Evolutionary conservation across 1,139 yeast genomes (phyloP).

Genomic region (Pichia sp.): DNA sequence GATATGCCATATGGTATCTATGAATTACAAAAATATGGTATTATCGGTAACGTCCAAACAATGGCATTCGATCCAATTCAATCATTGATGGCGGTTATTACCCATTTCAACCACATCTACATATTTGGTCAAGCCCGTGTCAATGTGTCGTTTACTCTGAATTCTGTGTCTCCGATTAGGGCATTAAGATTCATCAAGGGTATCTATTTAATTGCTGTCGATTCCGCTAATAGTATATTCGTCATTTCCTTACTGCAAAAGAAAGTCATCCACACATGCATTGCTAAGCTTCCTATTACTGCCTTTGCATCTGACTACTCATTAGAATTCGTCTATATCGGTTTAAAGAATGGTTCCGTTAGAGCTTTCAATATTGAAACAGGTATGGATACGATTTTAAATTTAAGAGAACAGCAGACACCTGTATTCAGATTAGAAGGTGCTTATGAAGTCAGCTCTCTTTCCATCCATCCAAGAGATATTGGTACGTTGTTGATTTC

Average conservation of each 20-base stretch:
- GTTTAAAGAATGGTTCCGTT: conserved; percentile 73
- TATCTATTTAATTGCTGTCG: conserved; percentile 70
- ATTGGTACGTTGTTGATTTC: conserved; percentile 74
- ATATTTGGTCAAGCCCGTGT: conserved; percentile 86
- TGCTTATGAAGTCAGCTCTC: conserved; percentile 58
- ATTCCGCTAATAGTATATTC: conserved; percentile 52
- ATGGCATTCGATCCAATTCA: conserved; percentile 88
- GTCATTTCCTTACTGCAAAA: conserved; percentile 71
- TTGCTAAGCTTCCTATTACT: conserved; percentile 65
- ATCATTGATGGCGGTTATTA: conserved; percentile 78
- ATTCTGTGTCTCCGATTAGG: conserved; percentile 50
- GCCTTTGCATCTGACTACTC: conserved; percentile 80
- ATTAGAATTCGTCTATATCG: conserved; percentile 82
- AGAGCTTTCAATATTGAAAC: conserved; percentile 85
- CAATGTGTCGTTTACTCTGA: conserved; percentile 62
- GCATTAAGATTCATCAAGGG: conserved; percentile 72
- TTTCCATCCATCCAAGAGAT: conserved; percentile 89
- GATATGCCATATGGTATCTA: conserved; percentile 39
- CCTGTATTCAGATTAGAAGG: conserved; percentile 46
- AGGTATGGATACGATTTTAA: conserved; percentile 60
- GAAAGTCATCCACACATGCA: conserved; percentile 51
- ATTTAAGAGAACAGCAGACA: conserved; percentile 74
- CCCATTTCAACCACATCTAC: conserved; percentile 65
- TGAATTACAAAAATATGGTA: conserved; percentile 52
- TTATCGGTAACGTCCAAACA: conserved; percentile 57